These are phyloP conservation scores for Blastobotrys robertii DNA, from an alignment of 805 yeast genomes.

Conservation along the genomic window DNA sequence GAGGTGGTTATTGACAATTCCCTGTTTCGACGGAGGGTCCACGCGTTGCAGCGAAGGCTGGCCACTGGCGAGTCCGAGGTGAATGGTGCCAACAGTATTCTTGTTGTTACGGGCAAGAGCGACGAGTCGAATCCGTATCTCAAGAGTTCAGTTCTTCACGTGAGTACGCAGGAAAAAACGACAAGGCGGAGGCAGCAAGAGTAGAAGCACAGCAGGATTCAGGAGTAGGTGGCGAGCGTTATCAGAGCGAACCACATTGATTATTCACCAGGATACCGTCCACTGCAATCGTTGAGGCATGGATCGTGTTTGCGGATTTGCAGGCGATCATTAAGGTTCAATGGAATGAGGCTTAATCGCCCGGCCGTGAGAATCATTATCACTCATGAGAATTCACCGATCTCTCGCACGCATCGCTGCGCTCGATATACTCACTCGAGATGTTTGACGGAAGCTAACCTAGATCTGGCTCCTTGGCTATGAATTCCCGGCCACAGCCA, in stretches of 20 bases:
- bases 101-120: conserved; percentile 73
- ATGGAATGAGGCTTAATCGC: too few relatives aligned
- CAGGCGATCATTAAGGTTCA: too few relatives aligned
- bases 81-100: conserved; percentile 38
- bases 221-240: too few relatives aligned
- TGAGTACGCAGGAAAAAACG: conserved; percentile 10
- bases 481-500: conserved; percentile 87
- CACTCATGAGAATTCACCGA: conserved; percentile 1
- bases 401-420: too few relatives aligned
- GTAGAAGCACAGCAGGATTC: too few relatives aligned
- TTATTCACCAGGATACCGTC: neutral
- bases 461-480: conserved; percentile 81
- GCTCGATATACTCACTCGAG: neutral
- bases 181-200: too few relatives aligned
- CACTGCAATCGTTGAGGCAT: neutral
- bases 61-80: conserved; percentile 23
- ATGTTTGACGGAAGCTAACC: conserved; percentile 1
- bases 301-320: too few relatives aligned
- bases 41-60: conserved; percentile 19
- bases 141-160: conserved; percentile 73
- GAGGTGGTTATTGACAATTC: conserved; percentile 20
- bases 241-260: neutral
- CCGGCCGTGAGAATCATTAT: neutral
- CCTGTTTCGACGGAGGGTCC: conserved; percentile 25
- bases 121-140: conserved; percentile 86